Conservation (phyloP, 2,329 filamentous ascomycete species). For the Daldinia sp. region DNA sequence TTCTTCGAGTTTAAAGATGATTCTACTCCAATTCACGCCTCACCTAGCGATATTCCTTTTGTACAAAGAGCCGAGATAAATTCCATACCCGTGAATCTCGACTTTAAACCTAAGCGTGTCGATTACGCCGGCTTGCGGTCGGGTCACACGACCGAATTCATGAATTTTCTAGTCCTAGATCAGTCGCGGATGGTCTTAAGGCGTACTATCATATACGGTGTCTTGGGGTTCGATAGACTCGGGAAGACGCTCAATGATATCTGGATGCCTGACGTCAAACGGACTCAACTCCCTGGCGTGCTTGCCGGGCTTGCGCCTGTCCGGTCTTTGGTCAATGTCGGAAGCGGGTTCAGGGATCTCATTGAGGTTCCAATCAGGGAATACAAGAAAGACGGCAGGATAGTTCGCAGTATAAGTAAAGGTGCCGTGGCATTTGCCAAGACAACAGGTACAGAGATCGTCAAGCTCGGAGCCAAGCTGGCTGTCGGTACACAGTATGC, state of each 20-base stretch:
- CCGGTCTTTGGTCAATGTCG: constrained; percentile 91
- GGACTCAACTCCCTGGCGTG: constrained; percentile 88
- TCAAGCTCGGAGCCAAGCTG: constrained; percentile 92
- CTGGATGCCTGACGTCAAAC: constrained; percentile 93
- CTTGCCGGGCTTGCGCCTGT: constrained; percentile 90
- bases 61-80: constrained; percentile 90
- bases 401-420: constrained; percentile 92
- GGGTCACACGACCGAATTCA: constrained; percentile 95
- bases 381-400: constrained; percentile 92
- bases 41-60: constrained; percentile 82
- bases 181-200: constrained; percentile 86
- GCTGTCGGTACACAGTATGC: constrained; percentile 96
- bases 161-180: constrained; percentile 97
- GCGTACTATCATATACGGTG: constrained; percentile 92
- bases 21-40: constrained; percentile 63
- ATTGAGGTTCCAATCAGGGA: constrained; percentile 91
- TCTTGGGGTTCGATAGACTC: constrained; percentile 89
- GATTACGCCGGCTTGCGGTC: constrained; percentile 94
- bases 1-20: constrained; percentile 99
- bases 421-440: constrained; percentile 90
- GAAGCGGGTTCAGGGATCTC: constrained; percentile 85
- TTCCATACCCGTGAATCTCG: constrained; percentile 82
- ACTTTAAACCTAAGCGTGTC: constrained; percentile 98
- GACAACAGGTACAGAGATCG: constrained; percentile 93
- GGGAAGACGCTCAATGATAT: constrained; percentile 93